Conservation (phyloP, 1,139 yeast genomes). For the Nadsonia commutata region DNA sequence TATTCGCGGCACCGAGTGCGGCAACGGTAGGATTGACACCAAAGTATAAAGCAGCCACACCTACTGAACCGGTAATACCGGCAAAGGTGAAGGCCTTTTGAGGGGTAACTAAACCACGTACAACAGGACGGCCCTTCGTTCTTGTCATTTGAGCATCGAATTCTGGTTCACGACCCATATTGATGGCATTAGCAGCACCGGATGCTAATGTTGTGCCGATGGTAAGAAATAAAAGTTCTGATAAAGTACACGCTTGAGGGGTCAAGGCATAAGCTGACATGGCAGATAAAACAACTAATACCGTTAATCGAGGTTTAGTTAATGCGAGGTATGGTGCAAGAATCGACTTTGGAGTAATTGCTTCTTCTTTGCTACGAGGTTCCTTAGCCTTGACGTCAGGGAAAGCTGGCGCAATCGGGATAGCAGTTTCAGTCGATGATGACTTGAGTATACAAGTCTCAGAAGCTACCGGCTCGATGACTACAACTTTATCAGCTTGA, state of each 20-base stretch:
- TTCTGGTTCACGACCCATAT: constrained; percentile 92
- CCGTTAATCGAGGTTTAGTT: constrained; percentile 78
- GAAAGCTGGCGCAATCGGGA: not conserved
- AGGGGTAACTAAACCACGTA: constrained; percentile 64
- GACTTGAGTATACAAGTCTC: constrained; percentile 18
- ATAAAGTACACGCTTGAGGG: constrained; percentile 61
- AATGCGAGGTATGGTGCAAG: constrained; percentile 44
- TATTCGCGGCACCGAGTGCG: constrained; percentile 57
- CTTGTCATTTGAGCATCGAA: constrained; percentile 81
- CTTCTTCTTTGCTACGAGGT: constrained; percentile 1
- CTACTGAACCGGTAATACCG: constrained; percentile 51
- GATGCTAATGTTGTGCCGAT: constrained; percentile 79
- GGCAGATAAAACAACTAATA: constrained; percentile 77
- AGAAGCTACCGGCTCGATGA: constrained; percentile 5
- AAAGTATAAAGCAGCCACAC: constrained; percentile 48
- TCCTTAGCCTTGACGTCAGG: constrained; percentile 1
- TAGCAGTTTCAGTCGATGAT: constrained; percentile 5
- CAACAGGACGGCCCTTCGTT: constrained; percentile 83
- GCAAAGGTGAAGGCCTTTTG: constrained; percentile 73
- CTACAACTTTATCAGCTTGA: not conserved
- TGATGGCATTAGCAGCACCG: constrained; percentile 91
- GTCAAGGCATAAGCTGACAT: constrained; percentile 90
- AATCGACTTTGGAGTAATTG: constrained; percentile 6
- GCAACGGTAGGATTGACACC: constrained; percentile 89
- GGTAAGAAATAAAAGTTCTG: constrained; percentile 57